phyloP scores from a whole-genome alignment of 2,329 filamentous ascomycete species.

The Clarireedia homoeocarpa region DNA sequence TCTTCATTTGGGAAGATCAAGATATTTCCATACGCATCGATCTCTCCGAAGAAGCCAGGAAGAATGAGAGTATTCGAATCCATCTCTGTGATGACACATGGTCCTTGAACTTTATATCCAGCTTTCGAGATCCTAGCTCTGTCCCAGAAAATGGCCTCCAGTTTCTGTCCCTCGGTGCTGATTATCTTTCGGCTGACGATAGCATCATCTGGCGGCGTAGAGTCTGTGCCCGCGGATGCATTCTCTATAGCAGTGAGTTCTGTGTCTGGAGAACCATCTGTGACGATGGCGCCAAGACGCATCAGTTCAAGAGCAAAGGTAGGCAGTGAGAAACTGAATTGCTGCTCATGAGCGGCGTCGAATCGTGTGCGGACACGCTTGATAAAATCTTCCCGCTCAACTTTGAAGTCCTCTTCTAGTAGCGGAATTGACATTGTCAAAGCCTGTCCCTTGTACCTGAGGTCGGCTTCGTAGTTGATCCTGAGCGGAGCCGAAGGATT shows the following conservation, averaged over 20 bases:
- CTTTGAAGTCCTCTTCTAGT: neutral
- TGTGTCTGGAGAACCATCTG: neutral
- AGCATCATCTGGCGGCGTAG: neutral
- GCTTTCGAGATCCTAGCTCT: conserved; percentile 1
- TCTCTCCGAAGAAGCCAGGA: neutral
- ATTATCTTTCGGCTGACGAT: neutral
- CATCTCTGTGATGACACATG: conserved; percentile 3
- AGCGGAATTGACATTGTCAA: conserved; percentile 1
- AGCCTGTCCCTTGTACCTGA: conserved; percentile 4
- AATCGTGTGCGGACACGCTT: neutral
- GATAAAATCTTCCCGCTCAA: neutral
- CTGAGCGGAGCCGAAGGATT: neutral
- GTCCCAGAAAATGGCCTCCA: conserved; percentile 2
- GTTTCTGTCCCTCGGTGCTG: neutral
- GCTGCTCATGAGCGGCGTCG: neutral
- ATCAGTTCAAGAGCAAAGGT: neutral
- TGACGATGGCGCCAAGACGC: neutral
- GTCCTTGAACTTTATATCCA: conserved; percentile 1
- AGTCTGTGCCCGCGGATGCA: neutral
- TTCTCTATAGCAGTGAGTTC: neutral
- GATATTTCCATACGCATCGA: conserved; percentile 1
- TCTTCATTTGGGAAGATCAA: conserved; percentile 1
- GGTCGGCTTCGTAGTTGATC: neutral
- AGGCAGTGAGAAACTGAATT: conserved; percentile 4
- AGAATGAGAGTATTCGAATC: conserved; percentile 3